Conservation (phyloP, 2,329 filamentous ascomycete species). For the Helminthosporium solani region DNA sequence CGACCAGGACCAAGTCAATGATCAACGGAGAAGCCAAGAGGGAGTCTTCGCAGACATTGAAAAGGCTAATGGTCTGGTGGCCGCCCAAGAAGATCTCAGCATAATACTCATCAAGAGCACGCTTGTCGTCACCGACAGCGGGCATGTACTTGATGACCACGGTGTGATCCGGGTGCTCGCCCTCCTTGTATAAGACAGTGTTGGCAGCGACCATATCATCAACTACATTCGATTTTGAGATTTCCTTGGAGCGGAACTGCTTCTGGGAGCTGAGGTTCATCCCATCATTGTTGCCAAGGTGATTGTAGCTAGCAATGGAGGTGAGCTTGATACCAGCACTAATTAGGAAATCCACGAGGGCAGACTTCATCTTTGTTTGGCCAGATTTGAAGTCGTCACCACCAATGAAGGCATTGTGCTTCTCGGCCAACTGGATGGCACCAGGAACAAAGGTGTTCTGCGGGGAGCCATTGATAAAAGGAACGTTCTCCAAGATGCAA, state of each 20-base stretch:
- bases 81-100: slow-evolving; percentile 98
- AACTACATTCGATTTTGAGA: slow-evolving; percentile 98
- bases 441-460: slow-evolving; percentile 99
- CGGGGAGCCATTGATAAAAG: slow-evolving; percentile 98
- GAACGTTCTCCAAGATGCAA: slow-evolving; percentile 81
- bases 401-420: slow-evolving; percentile 85
- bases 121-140: slow-evolving; percentile 97
- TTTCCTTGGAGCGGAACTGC: slow-evolving; percentile 99
- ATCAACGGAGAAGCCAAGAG: slow-evolving; percentile 93
- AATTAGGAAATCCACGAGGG: slow-evolving; percentile 97
- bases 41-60: slow-evolving; percentile 99
- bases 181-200: slow-evolving; percentile 81
- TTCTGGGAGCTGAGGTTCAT: slow-evolving; percentile 97
- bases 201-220: slow-evolving; percentile 99
- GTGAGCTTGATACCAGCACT: slow-evolving; percentile 98
- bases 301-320: slow-evolving; percentile 98
- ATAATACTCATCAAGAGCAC: slow-evolving; percentile 97
- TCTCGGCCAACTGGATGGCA: slow-evolving; percentile 82
- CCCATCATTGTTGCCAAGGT: slow-evolving; percentile 98
- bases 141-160: slow-evolving; percentile 99
- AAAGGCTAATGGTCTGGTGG: slow-evolving; percentile 96
- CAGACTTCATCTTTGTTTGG: slow-evolving; percentile 99
- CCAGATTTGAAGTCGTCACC: slow-evolving; percentile 99
- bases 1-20: slow-evolving; percentile 88
- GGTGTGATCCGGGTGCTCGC: slow-evolving; percentile 95